Evolutionary conservation across 495 filamentous ascomycete species (phyloP).

Genomic region (Lophiotrema nucula): DNA sequence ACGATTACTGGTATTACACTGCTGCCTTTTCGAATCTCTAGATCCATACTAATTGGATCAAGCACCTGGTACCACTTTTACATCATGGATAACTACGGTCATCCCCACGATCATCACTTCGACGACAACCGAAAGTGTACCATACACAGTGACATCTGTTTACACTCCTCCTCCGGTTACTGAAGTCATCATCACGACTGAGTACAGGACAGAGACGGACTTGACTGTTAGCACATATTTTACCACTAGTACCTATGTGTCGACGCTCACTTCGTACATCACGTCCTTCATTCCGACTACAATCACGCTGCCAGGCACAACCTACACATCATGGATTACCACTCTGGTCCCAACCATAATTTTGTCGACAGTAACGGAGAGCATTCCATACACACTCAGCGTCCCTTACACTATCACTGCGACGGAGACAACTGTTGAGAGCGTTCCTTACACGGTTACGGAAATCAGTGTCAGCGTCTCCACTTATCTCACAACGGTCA

Average conservation of each 20-base stretch:
- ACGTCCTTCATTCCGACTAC: neutral
- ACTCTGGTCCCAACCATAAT: too few species aligned
- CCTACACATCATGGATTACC: too few species aligned
- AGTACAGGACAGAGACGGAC: neutral
- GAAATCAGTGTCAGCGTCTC: too few species aligned
- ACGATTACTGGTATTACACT: too few species aligned
- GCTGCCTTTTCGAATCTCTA: neutral
- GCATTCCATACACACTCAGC: too few species aligned
- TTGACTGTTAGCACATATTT: neutral
- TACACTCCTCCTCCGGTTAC: neutral
- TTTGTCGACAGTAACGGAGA: too few species aligned
- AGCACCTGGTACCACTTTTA: conserved; percentile 7
- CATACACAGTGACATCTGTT: neutral
- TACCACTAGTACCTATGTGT: neutral
- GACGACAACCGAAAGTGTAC: neutral
- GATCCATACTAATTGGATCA: neutral
- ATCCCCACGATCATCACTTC: neutral
- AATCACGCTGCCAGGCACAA: neutral
- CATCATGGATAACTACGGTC: neutral
- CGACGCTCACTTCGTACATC: neutral
- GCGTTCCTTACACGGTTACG: too few species aligned
- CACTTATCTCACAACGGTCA: too few species aligned
- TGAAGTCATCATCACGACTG: neutral
- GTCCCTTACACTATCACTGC: too few species aligned
- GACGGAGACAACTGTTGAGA: too few species aligned